Evolutionary conservation across 495 filamentous ascomycete genomes (phyloP).

Genomic region (Penicillium cosmopolitanum): DNA sequence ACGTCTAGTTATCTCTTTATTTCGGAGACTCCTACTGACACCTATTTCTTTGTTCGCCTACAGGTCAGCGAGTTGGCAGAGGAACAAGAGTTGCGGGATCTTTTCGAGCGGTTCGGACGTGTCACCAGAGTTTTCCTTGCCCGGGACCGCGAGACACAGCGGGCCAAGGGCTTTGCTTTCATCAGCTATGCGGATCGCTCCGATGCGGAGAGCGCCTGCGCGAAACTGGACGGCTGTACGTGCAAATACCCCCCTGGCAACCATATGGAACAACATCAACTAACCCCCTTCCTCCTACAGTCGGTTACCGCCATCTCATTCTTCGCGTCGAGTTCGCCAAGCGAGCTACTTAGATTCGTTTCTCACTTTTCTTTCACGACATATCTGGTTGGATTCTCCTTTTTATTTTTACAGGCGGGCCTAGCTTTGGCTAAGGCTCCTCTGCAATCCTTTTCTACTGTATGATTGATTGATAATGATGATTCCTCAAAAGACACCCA

Average conservation of each 20-base stretch:
- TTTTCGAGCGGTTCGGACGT: slow-evolving; percentile 96
- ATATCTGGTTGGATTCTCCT: slow-evolving; percentile 30
- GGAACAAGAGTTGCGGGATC: slow-evolving; percentile 89
- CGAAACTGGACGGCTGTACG: slow-evolving; percentile 96
- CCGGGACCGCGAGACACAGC: slow-evolving; percentile 91
- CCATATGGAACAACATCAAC: slow-evolving; percentile 3
- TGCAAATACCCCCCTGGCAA: slow-evolving; percentile 20
- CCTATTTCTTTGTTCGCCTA: slow-evolving; percentile 20
- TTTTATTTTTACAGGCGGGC: slow-evolving; percentile 43
- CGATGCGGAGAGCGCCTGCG: slow-evolving; percentile 89
- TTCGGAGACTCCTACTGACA: slow-evolving; percentile 12
- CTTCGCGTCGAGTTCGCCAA: slow-evolving; percentile 91
- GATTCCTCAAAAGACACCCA: slow-evolving; percentile 43
- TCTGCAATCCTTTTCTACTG: slow-evolving; percentile 40
- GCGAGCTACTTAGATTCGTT: slow-evolving; percentile 62
- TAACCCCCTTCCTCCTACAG: slow-evolving; percentile 40
- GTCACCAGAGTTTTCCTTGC: slow-evolving; percentile 97
- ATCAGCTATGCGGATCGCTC: slow-evolving; percentile 89
- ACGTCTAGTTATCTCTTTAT: slow-evolving; percentile 4
- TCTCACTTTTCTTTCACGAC: slow-evolving; percentile 29
- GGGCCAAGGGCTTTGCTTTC: slow-evolving; percentile 98
- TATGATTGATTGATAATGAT: slow-evolving; percentile 53
- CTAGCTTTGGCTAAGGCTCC: slow-evolving; percentile 38
- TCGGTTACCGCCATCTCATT: slow-evolving; percentile 89
- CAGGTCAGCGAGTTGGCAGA: slow-evolving; percentile 97